phyloP scores from a whole-genome alignment of 2,329 filamentous ascomycete species.

The Zelopaecilomyces penicillatus region DNA sequence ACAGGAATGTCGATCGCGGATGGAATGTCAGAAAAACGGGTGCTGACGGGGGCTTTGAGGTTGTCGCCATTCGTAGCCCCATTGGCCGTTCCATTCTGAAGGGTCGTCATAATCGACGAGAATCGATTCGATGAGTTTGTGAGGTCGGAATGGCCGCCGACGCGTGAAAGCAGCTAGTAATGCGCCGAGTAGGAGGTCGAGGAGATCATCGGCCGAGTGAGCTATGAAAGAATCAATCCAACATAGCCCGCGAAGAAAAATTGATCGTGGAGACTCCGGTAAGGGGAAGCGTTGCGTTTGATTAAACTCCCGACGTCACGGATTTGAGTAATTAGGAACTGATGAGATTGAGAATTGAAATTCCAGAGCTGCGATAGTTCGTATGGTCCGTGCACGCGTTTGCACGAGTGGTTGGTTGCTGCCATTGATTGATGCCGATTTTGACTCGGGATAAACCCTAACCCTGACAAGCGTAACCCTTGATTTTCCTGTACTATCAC shows the following conservation, averaged over 20 bases:
- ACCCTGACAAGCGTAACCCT: too few relatives aligned
- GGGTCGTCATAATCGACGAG: slow-evolving; percentile 28
- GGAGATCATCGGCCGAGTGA: slow-evolving; percentile 19
- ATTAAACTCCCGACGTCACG: too few relatives aligned
- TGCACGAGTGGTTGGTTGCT: too few relatives aligned
- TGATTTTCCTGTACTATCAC: too few relatives aligned
- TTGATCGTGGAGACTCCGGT: too few relatives aligned
- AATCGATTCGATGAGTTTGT: slow-evolving; percentile 1
- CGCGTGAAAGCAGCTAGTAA: slow-evolving; percentile 23
- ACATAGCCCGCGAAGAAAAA: not conserved
- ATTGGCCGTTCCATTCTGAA: slow-evolving; percentile 36
- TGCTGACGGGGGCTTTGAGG: slow-evolving; percentile 33
- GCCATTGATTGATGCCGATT: too few relatives aligned
- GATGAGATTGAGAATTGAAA: too few relatives aligned
- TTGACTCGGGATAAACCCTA: too few relatives aligned
- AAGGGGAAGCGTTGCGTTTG: too few relatives aligned
- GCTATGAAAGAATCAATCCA: slow-evolving; percentile 3
- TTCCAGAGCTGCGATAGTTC: too few relatives aligned
- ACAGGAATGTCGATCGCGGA: slow-evolving; percentile 59
- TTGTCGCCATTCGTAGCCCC: slow-evolving; percentile 33
- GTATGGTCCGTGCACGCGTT: too few relatives aligned
- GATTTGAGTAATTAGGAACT: too few relatives aligned
- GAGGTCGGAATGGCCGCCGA: slow-evolving; percentile 13
- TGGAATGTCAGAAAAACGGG: slow-evolving; percentile 57
- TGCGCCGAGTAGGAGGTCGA: slow-evolving; percentile 22